A percentile compares a stretch with the other conserved stretches of the same genome.
Evolutionary conservation across 805 yeast genomes (phyloP).

Genomic region (Lachancea mirantina): DNA sequence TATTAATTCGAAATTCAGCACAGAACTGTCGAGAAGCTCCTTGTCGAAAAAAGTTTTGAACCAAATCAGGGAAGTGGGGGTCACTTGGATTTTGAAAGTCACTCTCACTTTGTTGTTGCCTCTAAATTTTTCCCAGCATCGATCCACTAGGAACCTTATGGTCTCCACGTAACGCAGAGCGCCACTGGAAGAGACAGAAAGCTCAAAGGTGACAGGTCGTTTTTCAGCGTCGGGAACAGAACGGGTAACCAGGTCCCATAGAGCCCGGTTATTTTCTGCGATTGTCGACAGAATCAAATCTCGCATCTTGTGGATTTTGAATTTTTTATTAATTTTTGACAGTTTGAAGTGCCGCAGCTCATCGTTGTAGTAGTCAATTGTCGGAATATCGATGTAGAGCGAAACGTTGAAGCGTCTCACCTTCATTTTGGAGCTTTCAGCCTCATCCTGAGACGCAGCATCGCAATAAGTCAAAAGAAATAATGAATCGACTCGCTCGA

Average conservation of each 20-base stretch:
- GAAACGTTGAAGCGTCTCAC: conserved; percentile 16
- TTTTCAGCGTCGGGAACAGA: conserved; percentile 1
- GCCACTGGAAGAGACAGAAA: conserved; percentile 23
- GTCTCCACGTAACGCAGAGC: conserved; percentile 31
- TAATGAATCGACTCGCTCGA: conserved; percentile 24
- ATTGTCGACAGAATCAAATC: conserved; percentile 22
- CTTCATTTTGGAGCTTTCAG: conserved; percentile 1
- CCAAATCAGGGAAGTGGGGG: conserved; percentile 29
- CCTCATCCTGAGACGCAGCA: conserved; percentile 10
- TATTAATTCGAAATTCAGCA: conserved; percentile 19
- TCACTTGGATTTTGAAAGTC: conserved; percentile 20
- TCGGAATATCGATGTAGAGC: conserved; percentile 29
- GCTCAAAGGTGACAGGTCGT: conserved; percentile 9
- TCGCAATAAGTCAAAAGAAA: conserved; percentile 27
- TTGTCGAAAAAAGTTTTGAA: conserved; percentile 24
- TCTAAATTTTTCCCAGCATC: conserved; percentile 15
- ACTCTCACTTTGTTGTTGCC: conserved; percentile 11
- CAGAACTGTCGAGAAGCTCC: conserved; percentile 12
- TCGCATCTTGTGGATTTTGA: conserved; percentile 25
- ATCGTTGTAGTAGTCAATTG: conserved; percentile 31
- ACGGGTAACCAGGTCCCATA: conserved; percentile 17
- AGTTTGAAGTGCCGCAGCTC: conserved; percentile 23
- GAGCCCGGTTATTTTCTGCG: conserved; percentile 19
- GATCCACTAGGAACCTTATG: conserved; percentile 25
- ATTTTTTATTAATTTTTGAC: conserved; percentile 24